Conservation (phyloP, 768 basidiomycete species). For the Suillus luteus region DNA sequence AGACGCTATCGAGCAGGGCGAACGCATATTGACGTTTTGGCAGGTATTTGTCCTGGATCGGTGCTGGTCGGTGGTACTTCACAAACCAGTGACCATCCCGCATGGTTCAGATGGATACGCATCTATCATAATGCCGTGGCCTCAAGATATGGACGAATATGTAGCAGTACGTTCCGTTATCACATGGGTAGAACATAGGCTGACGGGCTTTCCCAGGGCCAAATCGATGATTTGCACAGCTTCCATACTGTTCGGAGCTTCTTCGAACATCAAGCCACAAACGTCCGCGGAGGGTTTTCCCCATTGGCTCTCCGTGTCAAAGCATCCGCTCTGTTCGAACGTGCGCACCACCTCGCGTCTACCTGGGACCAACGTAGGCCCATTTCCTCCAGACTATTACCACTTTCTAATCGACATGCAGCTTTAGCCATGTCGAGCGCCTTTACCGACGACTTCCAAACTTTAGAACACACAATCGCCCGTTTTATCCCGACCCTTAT, state of each 20-base stretch:
- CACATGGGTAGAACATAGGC: conserved; percentile 12
- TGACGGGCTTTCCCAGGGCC: conserved; percentile 48
- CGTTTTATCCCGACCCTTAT: conserved; percentile 66
- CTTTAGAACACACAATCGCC: conserved; percentile 63
- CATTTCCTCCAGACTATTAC: conserved; percentile 17
- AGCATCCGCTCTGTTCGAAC: conserved; percentile 74
- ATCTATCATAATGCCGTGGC: conserved; percentile 76
- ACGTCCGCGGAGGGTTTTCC: conserved; percentile 56
- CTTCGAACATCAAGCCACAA: conserved; percentile 57
- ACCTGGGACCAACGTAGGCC: conserved; percentile 60
- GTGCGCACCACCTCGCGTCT: conserved; percentile 60
- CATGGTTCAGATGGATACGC: conserved; percentile 60
- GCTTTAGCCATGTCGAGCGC: conserved; percentile 47
- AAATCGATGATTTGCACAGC: conserved; percentile 50
- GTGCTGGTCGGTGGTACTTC: conserved; percentile 77
- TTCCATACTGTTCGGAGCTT: conserved; percentile 65
- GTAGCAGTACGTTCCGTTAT: conserved; percentile 51
- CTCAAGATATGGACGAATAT: conserved; percentile 71
- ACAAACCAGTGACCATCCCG: conserved; percentile 64
- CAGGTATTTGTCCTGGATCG: conserved; percentile 80
- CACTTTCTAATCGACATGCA: conserved; percentile 29
- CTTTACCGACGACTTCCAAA: conserved; percentile 58
- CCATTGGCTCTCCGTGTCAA: conserved; percentile 68
- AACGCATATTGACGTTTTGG: conserved; percentile 79
- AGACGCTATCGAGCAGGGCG: conserved; percentile 62